Evolutionary conservation across 495 filamentous ascomycete species (phyloP).

Genomic region (Apodospora peruviana): DNA sequence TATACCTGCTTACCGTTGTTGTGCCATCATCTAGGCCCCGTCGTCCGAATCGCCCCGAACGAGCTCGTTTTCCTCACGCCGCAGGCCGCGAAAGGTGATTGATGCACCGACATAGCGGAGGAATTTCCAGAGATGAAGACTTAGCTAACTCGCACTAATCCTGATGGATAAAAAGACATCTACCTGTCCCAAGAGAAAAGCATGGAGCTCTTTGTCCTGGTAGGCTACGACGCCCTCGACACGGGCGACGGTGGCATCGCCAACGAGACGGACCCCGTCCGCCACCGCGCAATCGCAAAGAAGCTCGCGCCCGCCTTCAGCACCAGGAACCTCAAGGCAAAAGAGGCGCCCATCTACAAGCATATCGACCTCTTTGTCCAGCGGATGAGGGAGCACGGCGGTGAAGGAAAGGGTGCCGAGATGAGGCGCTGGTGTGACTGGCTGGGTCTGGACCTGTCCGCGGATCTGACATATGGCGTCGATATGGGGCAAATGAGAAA

Average conservation of each 20-base stretch:
- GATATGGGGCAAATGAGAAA: background rate
- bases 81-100: background rate
- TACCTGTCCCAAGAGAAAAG: background rate
- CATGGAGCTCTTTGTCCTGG: background rate
- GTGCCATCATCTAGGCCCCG: background rate
- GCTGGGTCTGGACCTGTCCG: background rate
- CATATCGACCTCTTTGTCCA: background rate
- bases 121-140: background rate
- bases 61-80: slow-evolving; percentile 1
- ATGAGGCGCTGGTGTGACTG: background rate
- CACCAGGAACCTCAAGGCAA: background rate
- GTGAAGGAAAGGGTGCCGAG: background rate
- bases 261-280: background rate
- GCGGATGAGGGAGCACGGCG: background rate
- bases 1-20: background rate
- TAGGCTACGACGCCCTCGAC: background rate
- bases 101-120: background rate
- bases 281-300: background rate
- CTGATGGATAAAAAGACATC: background rate
- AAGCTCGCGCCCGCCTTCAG: background rate
- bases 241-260: background rate
- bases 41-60: background rate
- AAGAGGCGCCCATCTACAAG: background rate
- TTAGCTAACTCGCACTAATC: background rate
- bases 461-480: background rate